These are phyloP conservation scores for Coemansia sp. DNA, from an alignment of 192 early-diverging fungal genomes.

Conservation along the genomic window DNA sequence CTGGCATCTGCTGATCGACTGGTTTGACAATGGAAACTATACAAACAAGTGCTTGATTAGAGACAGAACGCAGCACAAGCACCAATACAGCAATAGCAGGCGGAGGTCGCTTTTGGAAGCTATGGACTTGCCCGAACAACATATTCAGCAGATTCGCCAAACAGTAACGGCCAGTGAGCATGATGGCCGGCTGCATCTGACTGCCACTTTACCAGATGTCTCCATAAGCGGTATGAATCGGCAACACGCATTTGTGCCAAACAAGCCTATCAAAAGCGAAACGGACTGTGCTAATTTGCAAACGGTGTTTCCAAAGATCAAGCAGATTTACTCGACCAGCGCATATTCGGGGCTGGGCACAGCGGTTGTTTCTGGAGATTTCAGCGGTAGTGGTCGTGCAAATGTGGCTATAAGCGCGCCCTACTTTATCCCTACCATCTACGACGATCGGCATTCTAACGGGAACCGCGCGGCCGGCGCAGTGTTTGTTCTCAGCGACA, in stretches of 20 bases:
- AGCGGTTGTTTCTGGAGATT: conserved; percentile 64
- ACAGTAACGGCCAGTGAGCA: conserved; percentile 7
- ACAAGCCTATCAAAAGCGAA: background rate
- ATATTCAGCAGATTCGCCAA: conserved; percentile 13
- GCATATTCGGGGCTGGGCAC: conserved; percentile 68
- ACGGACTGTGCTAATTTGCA: conserved; percentile 24
- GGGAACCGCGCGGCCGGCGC: conserved; percentile 41
- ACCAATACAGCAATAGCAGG: background rate
- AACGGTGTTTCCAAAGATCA: conserved; percentile 45
- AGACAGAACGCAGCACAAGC: conserved; percentile 2
- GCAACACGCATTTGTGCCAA: conserved; percentile 20
- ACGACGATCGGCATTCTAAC: background rate
- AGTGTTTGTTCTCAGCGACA: conserved; percentile 53
- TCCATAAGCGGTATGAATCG: background rate
- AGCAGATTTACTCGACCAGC: conserved; percentile 45
- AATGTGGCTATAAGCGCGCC: conserved; percentile 69
- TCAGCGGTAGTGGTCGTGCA: conserved; percentile 58
- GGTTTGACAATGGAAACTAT: conserved; percentile 42
- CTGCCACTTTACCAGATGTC: background rate
- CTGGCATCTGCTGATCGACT: conserved; percentile 38
- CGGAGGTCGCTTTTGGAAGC: background rate
- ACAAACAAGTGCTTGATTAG: conserved; percentile 23
- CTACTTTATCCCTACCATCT: conserved; percentile 35
- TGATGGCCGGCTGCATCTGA: conserved; percentile 15
- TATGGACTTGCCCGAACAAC: conserved; percentile 1